A percentile compares a stretch with the other conserved stretches of the same genome.
Conservation (phyloP, 345 rosid species). For the Dipteronia dyeriana region DNA sequence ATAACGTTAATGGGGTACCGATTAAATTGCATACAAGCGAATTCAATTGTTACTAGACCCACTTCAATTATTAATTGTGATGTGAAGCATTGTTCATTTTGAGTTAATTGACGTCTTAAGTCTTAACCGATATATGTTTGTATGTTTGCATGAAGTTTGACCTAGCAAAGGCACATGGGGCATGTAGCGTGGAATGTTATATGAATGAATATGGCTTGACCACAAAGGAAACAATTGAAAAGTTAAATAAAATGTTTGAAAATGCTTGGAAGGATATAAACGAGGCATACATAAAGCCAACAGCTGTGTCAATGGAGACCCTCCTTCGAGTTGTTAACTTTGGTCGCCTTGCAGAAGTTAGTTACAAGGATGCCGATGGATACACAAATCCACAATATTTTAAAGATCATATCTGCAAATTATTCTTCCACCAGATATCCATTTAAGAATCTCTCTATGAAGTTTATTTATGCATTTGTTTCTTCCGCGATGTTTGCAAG, state of each 20-base stretch:
- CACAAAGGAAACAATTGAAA: background rate
- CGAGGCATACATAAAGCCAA: background rate
- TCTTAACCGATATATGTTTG: no score
- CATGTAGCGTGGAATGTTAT: constrained; percentile 14
- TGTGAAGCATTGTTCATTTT: no score
- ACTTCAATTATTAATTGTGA: no score
- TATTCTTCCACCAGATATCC: background rate
- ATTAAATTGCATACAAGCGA: no score
- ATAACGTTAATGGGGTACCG: no score
- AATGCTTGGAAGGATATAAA: constrained; percentile 20
- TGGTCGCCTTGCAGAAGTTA: background rate
- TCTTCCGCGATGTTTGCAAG: no score
- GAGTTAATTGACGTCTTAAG: no score
- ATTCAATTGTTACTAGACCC: no score
- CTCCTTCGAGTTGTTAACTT: constrained; percentile 9
- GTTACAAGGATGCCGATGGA: background rate
- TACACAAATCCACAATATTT: background rate
- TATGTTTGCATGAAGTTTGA: constrained; percentile 2
- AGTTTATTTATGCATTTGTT: no score
- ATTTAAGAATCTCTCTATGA: background rate
- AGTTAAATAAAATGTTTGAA: background rate
- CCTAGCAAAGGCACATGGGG: background rate
- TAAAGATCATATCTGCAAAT: background rate
- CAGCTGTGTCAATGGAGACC: background rate
- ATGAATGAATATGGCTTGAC: constrained; percentile 8